Conservation (phyloP, 768 basidiomycete species). For the Mycena metata region DNA sequence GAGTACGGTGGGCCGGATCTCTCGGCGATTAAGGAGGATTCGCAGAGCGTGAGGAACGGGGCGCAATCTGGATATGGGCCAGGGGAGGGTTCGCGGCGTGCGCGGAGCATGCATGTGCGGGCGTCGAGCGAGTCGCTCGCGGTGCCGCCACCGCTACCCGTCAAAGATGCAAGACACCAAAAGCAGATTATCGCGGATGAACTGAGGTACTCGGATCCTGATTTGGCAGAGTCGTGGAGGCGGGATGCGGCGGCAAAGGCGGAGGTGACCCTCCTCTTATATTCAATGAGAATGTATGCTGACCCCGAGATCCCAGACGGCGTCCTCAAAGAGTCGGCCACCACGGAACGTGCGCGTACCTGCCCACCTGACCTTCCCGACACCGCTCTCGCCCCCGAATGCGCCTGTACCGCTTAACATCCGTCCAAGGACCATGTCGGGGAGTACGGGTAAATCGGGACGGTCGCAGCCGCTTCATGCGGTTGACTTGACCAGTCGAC, state of each 20-base stretch:
- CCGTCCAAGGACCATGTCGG: constrained; percentile 32
- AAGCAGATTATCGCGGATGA: constrained; percentile 51
- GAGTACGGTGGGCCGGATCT: constrained; percentile 20
- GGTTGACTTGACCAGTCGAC: constrained; percentile 21
- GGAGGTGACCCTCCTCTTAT: neutral
- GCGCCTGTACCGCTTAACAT: constrained; percentile 14
- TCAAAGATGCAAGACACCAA: constrained; percentile 28
- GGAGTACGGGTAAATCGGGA: constrained; percentile 29
- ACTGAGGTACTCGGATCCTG: constrained; percentile 51
- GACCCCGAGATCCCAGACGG: neutral
- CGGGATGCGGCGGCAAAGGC: constrained; percentile 30
- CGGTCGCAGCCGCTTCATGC: constrained; percentile 18
- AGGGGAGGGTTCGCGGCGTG: constrained; percentile 13
- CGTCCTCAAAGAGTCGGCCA: constrained; percentile 26
- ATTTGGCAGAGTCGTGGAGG: constrained; percentile 49
- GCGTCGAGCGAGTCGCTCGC: constrained; percentile 22
- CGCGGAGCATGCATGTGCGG: constrained; percentile 20
- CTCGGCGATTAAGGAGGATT: constrained; percentile 33
- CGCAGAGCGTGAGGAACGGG: constrained; percentile 24
- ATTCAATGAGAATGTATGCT: neutral
- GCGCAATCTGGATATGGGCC: constrained; percentile 2
- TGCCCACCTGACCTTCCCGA: constrained; percentile 29
- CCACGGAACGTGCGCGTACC: constrained; percentile 37
- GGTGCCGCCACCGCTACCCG: constrained; percentile 28
- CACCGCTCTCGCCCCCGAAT: constrained; percentile 32